These are phyloP conservation scores for sunflower (Helianthus annuus) DNA, from an alignment of 129 eudicot species.

Conservation along the genomic window DNA sequence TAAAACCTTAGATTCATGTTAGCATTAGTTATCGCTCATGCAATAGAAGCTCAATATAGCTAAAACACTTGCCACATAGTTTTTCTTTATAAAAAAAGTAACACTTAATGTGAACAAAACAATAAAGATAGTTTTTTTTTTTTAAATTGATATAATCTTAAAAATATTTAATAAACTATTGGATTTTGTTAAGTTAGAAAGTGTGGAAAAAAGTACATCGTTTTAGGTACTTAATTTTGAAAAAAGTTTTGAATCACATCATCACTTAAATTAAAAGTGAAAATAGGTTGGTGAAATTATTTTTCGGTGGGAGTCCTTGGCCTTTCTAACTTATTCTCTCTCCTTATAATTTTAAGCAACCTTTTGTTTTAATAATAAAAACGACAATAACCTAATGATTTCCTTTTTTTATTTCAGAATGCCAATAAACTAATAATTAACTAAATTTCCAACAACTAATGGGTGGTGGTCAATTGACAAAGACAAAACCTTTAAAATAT, in stretches of 20 bases:
- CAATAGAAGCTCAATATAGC: neutral
- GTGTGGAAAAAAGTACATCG: neutral
- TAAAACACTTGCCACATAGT: neutral
- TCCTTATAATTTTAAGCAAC: no score
- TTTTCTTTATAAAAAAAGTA: neutral
- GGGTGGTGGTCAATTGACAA: no score
- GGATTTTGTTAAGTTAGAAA: neutral
- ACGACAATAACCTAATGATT: no score
- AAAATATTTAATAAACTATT: no score
- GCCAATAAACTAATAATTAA: no score
- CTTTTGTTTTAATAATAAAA: no score
- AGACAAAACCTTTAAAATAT: no score
- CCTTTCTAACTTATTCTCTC: no score
- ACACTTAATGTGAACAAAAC: neutral
- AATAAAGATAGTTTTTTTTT: no score
- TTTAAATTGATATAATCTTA: no score
- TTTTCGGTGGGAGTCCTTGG: conserved; percentile 6
- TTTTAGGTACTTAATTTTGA: neutral
- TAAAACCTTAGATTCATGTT: neutral
- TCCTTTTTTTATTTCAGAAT: no score
- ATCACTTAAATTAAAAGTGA: conserved; percentile 19
- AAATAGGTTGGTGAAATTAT: conserved; percentile 24
- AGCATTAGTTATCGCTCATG: neutral
- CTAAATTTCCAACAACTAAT: no score
- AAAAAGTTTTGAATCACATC: conserved; percentile 19